Conservation (phyloP, 495 filamentous ascomycete genomes). For the Astrothelium macrocarpum region DNA sequence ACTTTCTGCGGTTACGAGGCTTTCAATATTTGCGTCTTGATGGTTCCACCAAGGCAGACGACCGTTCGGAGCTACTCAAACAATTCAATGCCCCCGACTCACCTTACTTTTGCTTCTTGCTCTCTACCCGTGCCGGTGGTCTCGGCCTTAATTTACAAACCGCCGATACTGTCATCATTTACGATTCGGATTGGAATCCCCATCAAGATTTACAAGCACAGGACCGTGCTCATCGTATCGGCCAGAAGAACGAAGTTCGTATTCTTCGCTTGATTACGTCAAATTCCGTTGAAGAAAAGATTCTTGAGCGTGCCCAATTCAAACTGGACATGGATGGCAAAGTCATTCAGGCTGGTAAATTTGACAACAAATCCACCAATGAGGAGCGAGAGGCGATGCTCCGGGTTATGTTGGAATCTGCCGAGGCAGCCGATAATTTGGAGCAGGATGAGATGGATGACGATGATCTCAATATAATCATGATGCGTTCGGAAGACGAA, state of each 20-base stretch:
- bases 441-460: constrained; percentile 91
- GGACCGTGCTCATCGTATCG: constrained; percentile 99
- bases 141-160: constrained; percentile 93
- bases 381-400: constrained; percentile 95
- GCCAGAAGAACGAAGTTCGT: constrained; percentile 98
- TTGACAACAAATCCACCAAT: constrained; percentile 98
- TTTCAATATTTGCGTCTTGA: constrained; percentile 85
- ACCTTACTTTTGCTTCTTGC: constrained; percentile 92
- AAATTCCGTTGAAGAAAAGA: constrained; percentile 97
- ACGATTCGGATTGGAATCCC: constrained; percentile 99
- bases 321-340: constrained; percentile 99
- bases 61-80: constrained; percentile 81
- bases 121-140: constrained; percentile 98
- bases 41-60: constrained; percentile 93
- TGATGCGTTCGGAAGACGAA: constrained; percentile 36
- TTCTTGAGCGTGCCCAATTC: constrained; percentile 90
- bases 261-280: constrained; percentile 92
- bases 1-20: constrained; percentile 77
- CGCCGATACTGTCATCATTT: constrained; percentile 97
- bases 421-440: constrained; percentile 71
- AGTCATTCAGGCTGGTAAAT: constrained; percentile 97
- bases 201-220: constrained; percentile 98
- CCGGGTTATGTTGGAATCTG: constrained; percentile 80
- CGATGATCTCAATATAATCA: constrained; percentile 81
- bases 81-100: constrained; percentile 84